A percentile compares a stretch with the other conserved stretches of the same genome.
Evolutionary conservation across 768 basidiomycete species (phyloP).

Genomic region (Rhodotorula graminis): DNA sequence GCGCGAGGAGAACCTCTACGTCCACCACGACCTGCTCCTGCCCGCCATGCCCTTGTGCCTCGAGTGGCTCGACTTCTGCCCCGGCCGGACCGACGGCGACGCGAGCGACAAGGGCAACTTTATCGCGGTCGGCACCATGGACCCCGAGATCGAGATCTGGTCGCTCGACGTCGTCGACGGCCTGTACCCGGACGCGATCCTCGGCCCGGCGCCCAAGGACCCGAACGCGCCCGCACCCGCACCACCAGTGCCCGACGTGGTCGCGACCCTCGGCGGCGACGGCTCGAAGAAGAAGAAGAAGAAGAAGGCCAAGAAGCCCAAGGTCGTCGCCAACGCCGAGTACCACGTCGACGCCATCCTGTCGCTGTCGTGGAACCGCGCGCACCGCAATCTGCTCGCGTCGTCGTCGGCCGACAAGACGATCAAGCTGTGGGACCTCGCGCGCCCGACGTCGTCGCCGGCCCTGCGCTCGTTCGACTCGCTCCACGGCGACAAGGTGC

Average conservation of each 20-base stretch:
- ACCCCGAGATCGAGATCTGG: constrained; percentile 99
- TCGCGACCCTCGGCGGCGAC: constrained; percentile 24
- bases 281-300: constrained; percentile 70
- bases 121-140: constrained; percentile 92
- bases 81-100: constrained; percentile 45
- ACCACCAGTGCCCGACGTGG: constrained; percentile 26
- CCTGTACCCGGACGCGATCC: constrained; percentile 84
- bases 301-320: constrained; percentile 80
- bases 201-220: constrained; percentile 67
- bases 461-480: constrained; percentile 76
- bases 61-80: constrained; percentile 97
- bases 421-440: constrained; percentile 95
- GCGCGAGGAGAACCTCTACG: constrained; percentile 80
- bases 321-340: constrained; percentile 51
- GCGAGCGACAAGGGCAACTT: constrained; percentile 55
- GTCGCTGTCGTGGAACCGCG: constrained; percentile 84
- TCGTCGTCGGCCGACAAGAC: constrained; percentile 90
- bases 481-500: constrained; percentile 76
- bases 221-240: constrained; percentile 44
- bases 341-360: constrained; percentile 93
- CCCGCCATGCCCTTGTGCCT: constrained; percentile 96
- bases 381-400: constrained; percentile 82
- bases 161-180: constrained; percentile 87
- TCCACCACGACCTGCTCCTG: constrained; percentile 95
- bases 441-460: constrained; percentile 54